phyloP scores from a whole-genome alignment of 768 basidiomycete genomes.

The Glaciozyma antarctica region DNA sequence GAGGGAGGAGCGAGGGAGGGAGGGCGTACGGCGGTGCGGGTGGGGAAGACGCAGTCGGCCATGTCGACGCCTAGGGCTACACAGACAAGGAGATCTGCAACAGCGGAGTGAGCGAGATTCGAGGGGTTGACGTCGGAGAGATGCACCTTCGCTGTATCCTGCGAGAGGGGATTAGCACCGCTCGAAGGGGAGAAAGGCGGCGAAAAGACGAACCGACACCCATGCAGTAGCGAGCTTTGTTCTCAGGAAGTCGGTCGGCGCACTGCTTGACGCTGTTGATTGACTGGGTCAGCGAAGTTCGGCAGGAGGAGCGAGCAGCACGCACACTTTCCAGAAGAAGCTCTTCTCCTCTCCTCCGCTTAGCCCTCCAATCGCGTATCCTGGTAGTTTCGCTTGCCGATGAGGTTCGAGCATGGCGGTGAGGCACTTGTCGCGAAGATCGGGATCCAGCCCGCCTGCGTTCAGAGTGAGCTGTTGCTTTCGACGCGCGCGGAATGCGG shows the following conservation, averaged over 20 bases:
- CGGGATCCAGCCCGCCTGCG: slow-evolving; percentile 53
- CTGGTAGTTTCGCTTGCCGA: slow-evolving; percentile 65
- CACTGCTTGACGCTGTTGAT: slow-evolving; percentile 61
- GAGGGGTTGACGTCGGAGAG: no score
- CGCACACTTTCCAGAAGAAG: slow-evolving; percentile 75
- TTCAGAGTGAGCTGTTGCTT: neutral
- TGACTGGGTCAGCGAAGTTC: slow-evolving; percentile 1
- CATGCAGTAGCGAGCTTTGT: slow-evolving; percentile 84
- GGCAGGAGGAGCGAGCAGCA: neutral
- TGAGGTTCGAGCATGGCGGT: slow-evolving; percentile 60
- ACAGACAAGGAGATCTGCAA: slow-evolving; percentile 71
- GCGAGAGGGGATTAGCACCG: no score
- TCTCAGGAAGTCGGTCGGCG: slow-evolving; percentile 63
- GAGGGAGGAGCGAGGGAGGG: neutral
- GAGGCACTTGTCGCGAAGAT: slow-evolving; percentile 59
- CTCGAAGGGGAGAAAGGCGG: no score
- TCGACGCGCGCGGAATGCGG: neutral
- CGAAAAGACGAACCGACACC: slow-evolving; percentile 48
- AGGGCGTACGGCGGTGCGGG: slow-evolving; percentile 55
- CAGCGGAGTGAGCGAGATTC: neutral
- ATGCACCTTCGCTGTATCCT: slow-evolving; percentile 71
- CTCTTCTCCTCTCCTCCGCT: slow-evolving; percentile 90
- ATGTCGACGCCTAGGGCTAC: slow-evolving; percentile 88
- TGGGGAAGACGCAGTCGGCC: slow-evolving; percentile 92
- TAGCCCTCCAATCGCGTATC: slow-evolving; percentile 81